Evolutionary conservation across 345 rosid species (phyloP).

Genomic region (Clarkia xantiana): DNA sequence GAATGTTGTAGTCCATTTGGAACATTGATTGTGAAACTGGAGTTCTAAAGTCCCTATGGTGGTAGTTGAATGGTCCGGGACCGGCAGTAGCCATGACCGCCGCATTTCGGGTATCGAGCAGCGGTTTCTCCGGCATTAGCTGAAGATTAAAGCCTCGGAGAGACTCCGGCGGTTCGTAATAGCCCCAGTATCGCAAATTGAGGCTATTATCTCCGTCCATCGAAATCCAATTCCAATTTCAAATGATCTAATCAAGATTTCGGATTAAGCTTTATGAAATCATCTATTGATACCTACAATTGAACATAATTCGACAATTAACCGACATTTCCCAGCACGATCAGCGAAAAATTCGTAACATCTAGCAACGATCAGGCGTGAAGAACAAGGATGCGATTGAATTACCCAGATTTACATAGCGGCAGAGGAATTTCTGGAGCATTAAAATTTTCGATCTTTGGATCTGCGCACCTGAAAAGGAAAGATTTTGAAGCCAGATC

Average conservation of each 20-base stretch:
- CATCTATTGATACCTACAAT: not conserved
- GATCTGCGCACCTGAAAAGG: constrained; percentile 10
- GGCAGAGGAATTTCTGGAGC: constrained; percentile 1
- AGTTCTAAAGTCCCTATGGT: constrained; percentile 10
- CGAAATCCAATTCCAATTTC: not conserved
- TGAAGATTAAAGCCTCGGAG: constrained; percentile 15
- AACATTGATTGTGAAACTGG: constrained; percentile 4
- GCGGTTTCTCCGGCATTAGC: constrained; percentile 15
- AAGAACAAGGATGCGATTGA: not conserved
- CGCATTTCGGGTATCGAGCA: constrained; percentile 10
- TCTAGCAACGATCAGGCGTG: not conserved
- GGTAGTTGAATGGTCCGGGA: constrained; percentile 5
- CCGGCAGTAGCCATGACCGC: constrained; percentile 8
- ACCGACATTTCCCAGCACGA: not conserved
- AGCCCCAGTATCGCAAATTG: constrained; percentile 20
- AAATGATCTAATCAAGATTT: not conserved
- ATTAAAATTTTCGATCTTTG: constrained; percentile 4
- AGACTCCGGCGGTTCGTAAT: constrained; percentile 15
- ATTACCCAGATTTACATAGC: constrained; percentile 9
- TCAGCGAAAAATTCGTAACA: not conserved
- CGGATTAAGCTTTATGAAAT: not conserved
- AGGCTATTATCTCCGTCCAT: constrained; percentile 19
- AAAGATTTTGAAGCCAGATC: constrained; percentile 12
- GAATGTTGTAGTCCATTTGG: constrained; percentile 10
- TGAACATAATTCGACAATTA: not conserved